These are phyloP conservation scores for Gryganskiella cystojenkinii DNA, from an alignment of 192 early-diverging fungal species.

Conservation along the genomic window DNA sequence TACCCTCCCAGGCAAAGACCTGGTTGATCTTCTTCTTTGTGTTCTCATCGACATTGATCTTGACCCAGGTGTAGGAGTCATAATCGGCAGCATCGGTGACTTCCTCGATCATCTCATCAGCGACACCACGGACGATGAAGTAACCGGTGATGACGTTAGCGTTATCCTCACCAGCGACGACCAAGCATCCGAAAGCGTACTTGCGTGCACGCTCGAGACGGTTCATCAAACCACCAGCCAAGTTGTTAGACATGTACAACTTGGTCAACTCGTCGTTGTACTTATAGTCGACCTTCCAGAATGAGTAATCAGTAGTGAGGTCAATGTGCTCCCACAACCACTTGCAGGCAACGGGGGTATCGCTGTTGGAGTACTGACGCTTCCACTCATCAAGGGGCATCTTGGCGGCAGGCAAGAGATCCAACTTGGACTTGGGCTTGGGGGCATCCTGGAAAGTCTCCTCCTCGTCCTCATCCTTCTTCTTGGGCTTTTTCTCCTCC, in stretches of 20 bases:
- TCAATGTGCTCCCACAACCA: conserved; percentile 94
- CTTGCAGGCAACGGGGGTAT: conserved; percentile 81
- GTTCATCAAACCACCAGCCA: conserved; percentile 88
- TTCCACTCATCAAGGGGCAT: conserved; percentile 92
- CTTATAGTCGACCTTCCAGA: conserved; percentile 90
- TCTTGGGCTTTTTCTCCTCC: conserved; percentile 50
- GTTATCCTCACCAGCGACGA: conserved; percentile 80
- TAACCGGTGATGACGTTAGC: conserved; percentile 88
- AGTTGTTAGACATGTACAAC: conserved; percentile 91
- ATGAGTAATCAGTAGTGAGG: conserved; percentile 78
- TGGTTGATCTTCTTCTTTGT: conserved; percentile 8
- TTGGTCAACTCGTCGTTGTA: conserved; percentile 89
- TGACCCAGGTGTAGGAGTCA: conserved; percentile 82
- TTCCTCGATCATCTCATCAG: conserved; percentile 1
- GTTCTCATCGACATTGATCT: conserved; percentile 72
- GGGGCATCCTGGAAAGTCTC: conserved; percentile 65
- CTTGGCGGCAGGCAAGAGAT: conserved; percentile 79
- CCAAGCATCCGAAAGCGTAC: conserved; percentile 88
- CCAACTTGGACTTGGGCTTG: conserved; percentile 87
- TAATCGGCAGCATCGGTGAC: conserved; percentile 79
- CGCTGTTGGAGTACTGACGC: conserved; percentile 94
- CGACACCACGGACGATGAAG: conserved; percentile 84
- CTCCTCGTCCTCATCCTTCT: conserved; percentile 59
- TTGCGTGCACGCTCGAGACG: conserved; percentile 88
- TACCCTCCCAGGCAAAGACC: conserved; percentile 78